Conservation (phyloP, 2,329 filamentous ascomycete species). For the Verticillium albo-atrum region DNA sequence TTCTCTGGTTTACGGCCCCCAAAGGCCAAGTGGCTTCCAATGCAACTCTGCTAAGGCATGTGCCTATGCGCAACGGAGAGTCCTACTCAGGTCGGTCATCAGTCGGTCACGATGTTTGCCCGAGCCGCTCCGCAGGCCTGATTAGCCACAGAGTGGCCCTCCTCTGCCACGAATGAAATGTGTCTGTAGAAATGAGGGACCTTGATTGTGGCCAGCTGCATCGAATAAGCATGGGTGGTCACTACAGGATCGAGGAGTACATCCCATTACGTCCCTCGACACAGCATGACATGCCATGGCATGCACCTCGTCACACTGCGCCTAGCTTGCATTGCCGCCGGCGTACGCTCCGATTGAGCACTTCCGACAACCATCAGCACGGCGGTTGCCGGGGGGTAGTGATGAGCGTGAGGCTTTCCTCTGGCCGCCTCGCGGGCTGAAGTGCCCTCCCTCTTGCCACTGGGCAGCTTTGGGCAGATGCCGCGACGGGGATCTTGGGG, state of each 20-base stretch:
- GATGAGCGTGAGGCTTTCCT: background rate
- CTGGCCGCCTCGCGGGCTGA: background rate
- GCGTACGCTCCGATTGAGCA: background rate
- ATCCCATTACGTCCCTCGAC: background rate
- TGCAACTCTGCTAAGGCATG: background rate
- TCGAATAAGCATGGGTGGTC: background rate
- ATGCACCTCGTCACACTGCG: slow-evolving; percentile 1
- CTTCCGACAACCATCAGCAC: background rate
- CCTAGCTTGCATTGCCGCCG: background rate
- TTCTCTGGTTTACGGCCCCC: background rate
- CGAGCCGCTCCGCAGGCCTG: background rate
- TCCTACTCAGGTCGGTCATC: too few species aligned
- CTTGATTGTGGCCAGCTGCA: background rate
- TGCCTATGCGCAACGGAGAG: background rate
- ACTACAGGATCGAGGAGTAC: background rate
- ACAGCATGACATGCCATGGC: background rate
- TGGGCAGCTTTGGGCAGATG: background rate
- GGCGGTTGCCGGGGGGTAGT: background rate
- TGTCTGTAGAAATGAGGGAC: background rate
- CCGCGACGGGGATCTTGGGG: too few species aligned
- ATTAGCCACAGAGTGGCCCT: background rate
- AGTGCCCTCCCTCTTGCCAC: background rate
- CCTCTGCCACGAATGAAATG: background rate
- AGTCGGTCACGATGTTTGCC: background rate
- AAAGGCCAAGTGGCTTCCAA: background rate